phyloP scores from a whole-genome alignment of 2,329 filamentous ascomycete genomes.

The Fusarium citri region DNA sequence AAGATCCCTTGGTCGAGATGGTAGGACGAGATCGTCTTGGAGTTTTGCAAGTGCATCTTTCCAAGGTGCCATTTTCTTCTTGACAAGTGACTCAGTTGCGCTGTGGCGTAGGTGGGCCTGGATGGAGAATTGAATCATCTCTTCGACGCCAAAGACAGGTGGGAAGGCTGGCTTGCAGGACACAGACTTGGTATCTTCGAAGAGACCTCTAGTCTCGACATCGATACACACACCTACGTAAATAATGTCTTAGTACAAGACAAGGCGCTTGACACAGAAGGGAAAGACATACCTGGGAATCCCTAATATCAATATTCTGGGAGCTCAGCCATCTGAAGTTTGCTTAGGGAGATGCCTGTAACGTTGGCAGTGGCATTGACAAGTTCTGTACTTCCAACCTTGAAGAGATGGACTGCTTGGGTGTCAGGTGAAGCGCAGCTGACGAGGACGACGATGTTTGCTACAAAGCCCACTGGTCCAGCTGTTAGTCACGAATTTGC shows the following conservation, averaged over 20 bases:
- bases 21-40: not conserved
- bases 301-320: constrained; percentile 4
- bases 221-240: not conserved
- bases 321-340: not conserved
- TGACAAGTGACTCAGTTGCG: accelerated
- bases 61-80: not conserved
- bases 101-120: not conserved
- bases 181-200: not conserved
- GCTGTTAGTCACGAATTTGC: too few species aligned
- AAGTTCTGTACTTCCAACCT: not conserved
- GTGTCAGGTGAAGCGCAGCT: not conserved
- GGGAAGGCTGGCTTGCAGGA: not conserved
- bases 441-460: not conserved
- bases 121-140: not conserved
- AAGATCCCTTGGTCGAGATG: not conserved
- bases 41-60: not conserved
- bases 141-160: not conserved
- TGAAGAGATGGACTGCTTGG: not conserved
- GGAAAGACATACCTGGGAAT: not conserved
- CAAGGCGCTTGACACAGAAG: accelerated
- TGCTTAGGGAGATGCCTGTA: not conserved
- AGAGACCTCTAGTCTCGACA: not conserved
- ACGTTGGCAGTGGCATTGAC: not conserved
- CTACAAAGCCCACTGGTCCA: not conserved
- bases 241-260: accelerated